phyloP scores from a whole-genome alignment of 257 asterid genomes.

The Solanum verrucosum region DNA sequence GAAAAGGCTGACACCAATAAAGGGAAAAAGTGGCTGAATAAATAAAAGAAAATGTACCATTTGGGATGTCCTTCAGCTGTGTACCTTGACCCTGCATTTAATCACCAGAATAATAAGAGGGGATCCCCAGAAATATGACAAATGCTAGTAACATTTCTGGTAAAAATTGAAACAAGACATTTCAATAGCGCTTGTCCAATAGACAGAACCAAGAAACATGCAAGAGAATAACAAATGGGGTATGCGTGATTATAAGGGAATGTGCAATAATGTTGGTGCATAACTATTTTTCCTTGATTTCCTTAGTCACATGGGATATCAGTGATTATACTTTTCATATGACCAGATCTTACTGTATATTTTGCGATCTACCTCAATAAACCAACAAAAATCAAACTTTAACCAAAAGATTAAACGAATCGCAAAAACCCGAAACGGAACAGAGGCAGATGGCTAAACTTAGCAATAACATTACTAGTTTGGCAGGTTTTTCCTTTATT shows the following conservation, averaged over 20 bases:
- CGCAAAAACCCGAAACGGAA: neutral
- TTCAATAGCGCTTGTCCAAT: neutral
- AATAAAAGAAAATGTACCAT: slow-evolving; percentile 33
- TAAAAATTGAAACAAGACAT: neutral
- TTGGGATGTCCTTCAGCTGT: slow-evolving; percentile 81
- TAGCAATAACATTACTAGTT: neutral
- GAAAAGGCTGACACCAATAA: neutral
- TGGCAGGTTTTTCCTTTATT: neutral
- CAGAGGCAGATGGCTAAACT: neutral
- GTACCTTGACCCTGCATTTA: slow-evolving; percentile 71
- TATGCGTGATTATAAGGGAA: neutral
- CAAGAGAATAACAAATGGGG: neutral
- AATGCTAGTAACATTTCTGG: neutral
- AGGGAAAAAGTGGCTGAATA: neutral
- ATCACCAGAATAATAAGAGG: slow-evolving; percentile 1
- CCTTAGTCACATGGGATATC: neutral
- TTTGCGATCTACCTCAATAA: neutral
- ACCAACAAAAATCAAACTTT: neutral
- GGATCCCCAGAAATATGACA: neutral
- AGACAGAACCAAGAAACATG: neutral
- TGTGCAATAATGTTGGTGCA: neutral
- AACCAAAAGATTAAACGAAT: neutral
- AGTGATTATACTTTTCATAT: neutral
- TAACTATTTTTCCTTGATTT: neutral
- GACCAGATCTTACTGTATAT: neutral